These are phyloP conservation scores for Lojkania enalia DNA, from an alignment of 2,329 filamentous ascomycete species.

Conservation along the genomic window DNA sequence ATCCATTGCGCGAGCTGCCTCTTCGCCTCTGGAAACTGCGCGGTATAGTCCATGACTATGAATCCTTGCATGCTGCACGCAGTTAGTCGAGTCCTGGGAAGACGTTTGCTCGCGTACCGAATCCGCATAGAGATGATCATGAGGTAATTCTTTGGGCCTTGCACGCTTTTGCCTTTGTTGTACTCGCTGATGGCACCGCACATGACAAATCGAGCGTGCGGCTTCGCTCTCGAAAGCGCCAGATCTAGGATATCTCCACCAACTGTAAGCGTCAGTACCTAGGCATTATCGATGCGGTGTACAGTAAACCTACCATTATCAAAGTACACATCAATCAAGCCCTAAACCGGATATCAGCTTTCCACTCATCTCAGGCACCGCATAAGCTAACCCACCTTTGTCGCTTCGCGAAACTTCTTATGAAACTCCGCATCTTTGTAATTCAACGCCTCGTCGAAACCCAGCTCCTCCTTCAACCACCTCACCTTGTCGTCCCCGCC, in stretches of 20 bases:
- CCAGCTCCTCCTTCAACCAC: constrained; percentile 58
- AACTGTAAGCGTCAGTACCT: constrained; percentile 34
- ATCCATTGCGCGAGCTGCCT: constrained; percentile 68
- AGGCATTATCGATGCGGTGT: neutral
- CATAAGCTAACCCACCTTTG: constrained; percentile 37
- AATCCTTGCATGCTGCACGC: constrained; percentile 56
- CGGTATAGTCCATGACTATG: constrained; percentile 69
- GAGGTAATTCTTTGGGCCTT: constrained; percentile 57
- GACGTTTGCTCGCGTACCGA: constrained; percentile 1
- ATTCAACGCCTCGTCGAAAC: constrained; percentile 59
- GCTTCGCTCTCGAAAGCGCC: constrained; percentile 48
- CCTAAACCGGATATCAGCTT: constrained; percentile 24
- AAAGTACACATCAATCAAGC: constrained; percentile 56
- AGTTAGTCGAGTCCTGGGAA: neutral
- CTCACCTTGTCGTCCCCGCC: constrained; percentile 58
- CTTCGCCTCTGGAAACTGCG: constrained; percentile 61
- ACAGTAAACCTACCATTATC: constrained; percentile 45
- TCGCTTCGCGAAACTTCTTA: constrained; percentile 52
- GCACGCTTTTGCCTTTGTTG: constrained; percentile 46
- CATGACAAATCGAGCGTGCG: constrained; percentile 47
- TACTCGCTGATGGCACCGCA: constrained; percentile 53
- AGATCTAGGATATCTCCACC: constrained; percentile 55
- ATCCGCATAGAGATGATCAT: constrained; percentile 48
- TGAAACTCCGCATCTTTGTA: constrained; percentile 57
- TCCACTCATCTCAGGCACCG: neutral